Conservation (phyloP, 2,329 filamentous ascomycete species). For the Pseudogymnoascus sp. region DNA sequence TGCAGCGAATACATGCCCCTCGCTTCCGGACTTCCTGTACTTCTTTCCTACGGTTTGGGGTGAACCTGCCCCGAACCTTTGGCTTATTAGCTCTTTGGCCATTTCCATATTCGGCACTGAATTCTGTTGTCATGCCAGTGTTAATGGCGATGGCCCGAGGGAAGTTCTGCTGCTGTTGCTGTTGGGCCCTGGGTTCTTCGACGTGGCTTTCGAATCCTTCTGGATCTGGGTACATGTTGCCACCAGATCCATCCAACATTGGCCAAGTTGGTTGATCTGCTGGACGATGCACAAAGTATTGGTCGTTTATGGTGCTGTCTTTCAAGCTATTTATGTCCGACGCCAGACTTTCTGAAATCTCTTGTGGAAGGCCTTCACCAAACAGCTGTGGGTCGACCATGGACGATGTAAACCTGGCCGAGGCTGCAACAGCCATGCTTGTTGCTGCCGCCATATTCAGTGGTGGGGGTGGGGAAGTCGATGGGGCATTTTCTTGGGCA, state of each 20-base stretch:
- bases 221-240: slow-evolving; percentile 19
- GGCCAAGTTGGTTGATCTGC: slow-evolving; percentile 22
- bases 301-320: slow-evolving; percentile 12
- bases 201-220: slow-evolving; percentile 13
- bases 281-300: slow-evolving; percentile 15
- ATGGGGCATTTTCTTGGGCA: slow-evolving; percentile 19
- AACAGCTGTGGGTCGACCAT: slow-evolving; percentile 31
- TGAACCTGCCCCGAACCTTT: slow-evolving; percentile 52
- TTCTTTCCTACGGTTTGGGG: slow-evolving; percentile 51
- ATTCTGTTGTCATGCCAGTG: slow-evolving; percentile 25
- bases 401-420: slow-evolving; percentile 22
- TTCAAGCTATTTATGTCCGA: slow-evolving; percentile 21
- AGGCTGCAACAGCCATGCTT: slow-evolving; percentile 22
- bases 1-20: slow-evolving; percentile 59
- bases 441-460: slow-evolving; percentile 24
- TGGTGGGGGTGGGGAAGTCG: slow-evolving; percentile 20
- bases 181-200: slow-evolving; percentile 12
- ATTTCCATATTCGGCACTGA: slow-evolving; percentile 29
- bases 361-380: slow-evolving; percentile 15
- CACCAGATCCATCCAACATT: slow-evolving; percentile 22
- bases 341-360: slow-evolving; percentile 15
- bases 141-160: slow-evolving; percentile 21
- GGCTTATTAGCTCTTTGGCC: slow-evolving; percentile 23
- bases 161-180: slow-evolving; percentile 13
- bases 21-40: slow-evolving; percentile 59